A percentile compares a stretch with the other conserved stretches of the same genome.
Evolutionary conservation across 192 early-diverging fungal genomes (phyloP).

Genomic region (Obelidium mucronatum): DNA sequence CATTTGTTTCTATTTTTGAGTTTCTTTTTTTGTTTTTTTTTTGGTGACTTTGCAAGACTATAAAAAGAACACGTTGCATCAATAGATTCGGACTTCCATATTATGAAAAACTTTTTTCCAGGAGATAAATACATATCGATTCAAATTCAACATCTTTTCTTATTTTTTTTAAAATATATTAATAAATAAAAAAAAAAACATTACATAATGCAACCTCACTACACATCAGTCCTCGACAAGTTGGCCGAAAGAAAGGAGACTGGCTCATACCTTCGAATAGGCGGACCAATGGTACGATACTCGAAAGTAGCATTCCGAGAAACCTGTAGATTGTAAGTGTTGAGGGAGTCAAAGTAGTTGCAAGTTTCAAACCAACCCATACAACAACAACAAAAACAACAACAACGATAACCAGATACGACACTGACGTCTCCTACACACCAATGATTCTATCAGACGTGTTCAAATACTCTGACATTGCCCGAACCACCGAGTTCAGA

Average conservation of each 20-base stretch:
- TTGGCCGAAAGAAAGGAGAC: slow-evolving; percentile 23
- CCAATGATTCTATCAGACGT: slow-evolving; percentile 97
- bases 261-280: slow-evolving; percentile 74
- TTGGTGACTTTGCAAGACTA: too few species aligned
- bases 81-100: too few species aligned
- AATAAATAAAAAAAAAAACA: too few species aligned
- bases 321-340: slow-evolving; percentile 74
- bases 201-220: too few species aligned
- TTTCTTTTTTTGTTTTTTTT: too few species aligned
- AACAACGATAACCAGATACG: too few species aligned
- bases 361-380: neutral
- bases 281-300: slow-evolving; percentile 97
- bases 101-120: too few species aligned
- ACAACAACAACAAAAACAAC: too few species aligned
- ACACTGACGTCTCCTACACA: slow-evolving; percentile 87
- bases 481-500: slow-evolving; percentile 82
- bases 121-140: too few species aligned
- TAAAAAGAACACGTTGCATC: too few species aligned
- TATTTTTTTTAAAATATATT: too few species aligned
- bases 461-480: slow-evolving; percentile 82
- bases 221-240: slow-evolving; percentile 21
- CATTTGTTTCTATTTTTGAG: slow-evolving; percentile 1
- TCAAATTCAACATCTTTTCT: too few species aligned
- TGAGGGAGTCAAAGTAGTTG: neutral
- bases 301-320: slow-evolving; percentile 94